Conservation (phyloP, 306 rosid genomes). For the Oxytropis ochrocephala region DNA sequence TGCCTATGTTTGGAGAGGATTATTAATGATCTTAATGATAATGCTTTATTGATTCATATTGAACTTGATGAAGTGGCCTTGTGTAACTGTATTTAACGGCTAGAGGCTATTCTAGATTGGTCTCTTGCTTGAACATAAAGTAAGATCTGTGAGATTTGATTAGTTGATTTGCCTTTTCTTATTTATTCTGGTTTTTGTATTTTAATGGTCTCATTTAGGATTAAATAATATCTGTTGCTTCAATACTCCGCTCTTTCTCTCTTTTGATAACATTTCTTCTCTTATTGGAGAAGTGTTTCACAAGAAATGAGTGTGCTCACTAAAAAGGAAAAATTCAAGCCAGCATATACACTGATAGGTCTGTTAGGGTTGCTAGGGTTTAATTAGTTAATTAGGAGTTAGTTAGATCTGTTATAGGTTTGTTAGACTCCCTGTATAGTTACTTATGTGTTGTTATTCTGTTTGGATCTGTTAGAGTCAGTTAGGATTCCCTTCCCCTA, state of each 20-base stretch:
- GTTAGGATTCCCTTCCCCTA: too few species aligned
- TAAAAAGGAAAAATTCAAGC: background rate
- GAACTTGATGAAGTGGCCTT: background rate
- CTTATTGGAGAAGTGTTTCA: background rate
- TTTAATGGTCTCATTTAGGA: slow-evolving; percentile 1
- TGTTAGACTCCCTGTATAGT: too few species aligned
- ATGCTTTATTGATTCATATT: background rate
- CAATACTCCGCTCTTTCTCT: background rate
- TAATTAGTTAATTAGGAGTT: too few species aligned
- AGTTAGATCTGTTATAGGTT: too few species aligned
- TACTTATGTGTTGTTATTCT: too few species aligned
- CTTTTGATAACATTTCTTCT: background rate
- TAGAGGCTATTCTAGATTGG: background rate
- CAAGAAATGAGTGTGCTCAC: background rate
- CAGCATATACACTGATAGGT: background rate
- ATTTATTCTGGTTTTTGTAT: background rate
- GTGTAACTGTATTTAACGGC: background rate
- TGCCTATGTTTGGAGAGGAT: background rate
- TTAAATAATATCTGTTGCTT: background rate
- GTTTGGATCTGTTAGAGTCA: too few species aligned
- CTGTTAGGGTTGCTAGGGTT: too few species aligned
- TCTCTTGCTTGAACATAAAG: background rate
- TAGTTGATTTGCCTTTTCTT: background rate
- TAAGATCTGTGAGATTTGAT: background rate
- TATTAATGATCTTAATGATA: background rate